Evolutionary conservation across 495 filamentous ascomycete genomes (phyloP).

Genomic region (Neurospora sublineolata): DNA sequence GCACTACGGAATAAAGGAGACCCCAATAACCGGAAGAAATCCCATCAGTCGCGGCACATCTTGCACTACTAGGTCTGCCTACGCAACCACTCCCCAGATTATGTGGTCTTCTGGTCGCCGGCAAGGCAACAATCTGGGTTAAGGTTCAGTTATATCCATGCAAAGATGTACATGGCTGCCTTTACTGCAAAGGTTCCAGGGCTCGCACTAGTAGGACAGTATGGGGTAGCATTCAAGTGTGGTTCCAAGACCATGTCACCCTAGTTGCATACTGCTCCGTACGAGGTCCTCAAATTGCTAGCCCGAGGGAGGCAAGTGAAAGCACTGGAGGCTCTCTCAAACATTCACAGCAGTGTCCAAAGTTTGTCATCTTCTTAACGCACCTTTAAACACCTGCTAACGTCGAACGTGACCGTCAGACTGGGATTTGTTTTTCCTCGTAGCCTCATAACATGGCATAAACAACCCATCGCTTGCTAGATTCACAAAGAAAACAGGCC

Average conservation of each 20-base stretch:
- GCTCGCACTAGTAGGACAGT: not conserved
- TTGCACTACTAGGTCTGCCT: not conserved
- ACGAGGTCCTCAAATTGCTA: not conserved
- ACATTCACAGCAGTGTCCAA: not conserved
- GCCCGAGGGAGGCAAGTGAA: not conserved
- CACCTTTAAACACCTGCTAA: not conserved
- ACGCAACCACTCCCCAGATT: not conserved
- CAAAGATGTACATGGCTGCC: not conserved
- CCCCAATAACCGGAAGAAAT: not conserved
- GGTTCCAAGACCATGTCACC: not conserved
- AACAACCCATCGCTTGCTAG: not conserved
- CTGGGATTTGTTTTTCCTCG: not conserved
- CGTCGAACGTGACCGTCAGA: not conserved
- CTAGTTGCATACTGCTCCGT: not conserved
- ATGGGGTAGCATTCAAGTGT: not conserved
- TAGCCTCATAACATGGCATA: not conserved
- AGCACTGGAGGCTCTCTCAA: not conserved
- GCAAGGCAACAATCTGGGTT: not conserved
- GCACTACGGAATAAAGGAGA: not conserved
- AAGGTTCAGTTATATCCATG: too few relatives aligned
- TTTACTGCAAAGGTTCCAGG: not conserved
- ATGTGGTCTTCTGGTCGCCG: not conserved
- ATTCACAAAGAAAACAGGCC: not conserved
- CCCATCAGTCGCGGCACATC: not conserved
- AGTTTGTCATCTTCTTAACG: not conserved